Base-by-base conservation (phyloP, 2,329 filamentous ascomycete species). In the Phialemonium atrogriseum region DNA sequence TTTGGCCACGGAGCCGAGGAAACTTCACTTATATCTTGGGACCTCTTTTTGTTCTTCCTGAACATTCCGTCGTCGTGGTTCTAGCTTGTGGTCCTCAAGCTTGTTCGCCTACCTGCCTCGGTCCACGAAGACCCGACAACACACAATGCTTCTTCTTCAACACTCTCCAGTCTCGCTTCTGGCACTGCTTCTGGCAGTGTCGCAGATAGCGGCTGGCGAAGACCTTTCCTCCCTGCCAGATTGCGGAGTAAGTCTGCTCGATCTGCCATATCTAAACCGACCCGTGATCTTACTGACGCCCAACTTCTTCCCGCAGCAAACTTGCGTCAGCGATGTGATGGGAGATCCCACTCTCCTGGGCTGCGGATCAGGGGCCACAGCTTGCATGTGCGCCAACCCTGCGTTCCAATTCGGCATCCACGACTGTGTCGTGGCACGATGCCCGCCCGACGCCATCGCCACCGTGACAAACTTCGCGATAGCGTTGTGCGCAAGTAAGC, bases 351-450 rank as follows among this genome's bases (percentile, higher is more conserved):
- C 20, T 12, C 10, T 10, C 4, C 12, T 30, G 11, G 28, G 28
- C 20, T 30, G 28, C 28, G 19, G 19, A 11, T 10, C 19, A 8
- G 19, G 17, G 15, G 13, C 4, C 13, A 8, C 13, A 5, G 2
- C 28, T 5, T 30, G 28, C 28, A 16, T 30, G 20, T 30, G 28
- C 20, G 28, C 28, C 20, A 30, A 30, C 10, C 4, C 19, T 4
- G 17, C 17, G 19, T 30, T 23, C 28, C 12, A 30, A 5, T 12
- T 15, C 13, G 28, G 28, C 13, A 30, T 30, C 21, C 16, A 30
- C 21, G 28, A 30, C 20, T 30, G 28, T 24, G 28, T 21, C 3
- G 19, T 19, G 3, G 19, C 22, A 21, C 17, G 24, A 17, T 30
- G 28, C 21, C 19, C 15, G 8, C 11, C n/a, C 7, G 28, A 30